Evolutionary conservation across 768 basidiomycete species (phyloP).

Genomic region (Pulveroboletus sp.): DNA sequence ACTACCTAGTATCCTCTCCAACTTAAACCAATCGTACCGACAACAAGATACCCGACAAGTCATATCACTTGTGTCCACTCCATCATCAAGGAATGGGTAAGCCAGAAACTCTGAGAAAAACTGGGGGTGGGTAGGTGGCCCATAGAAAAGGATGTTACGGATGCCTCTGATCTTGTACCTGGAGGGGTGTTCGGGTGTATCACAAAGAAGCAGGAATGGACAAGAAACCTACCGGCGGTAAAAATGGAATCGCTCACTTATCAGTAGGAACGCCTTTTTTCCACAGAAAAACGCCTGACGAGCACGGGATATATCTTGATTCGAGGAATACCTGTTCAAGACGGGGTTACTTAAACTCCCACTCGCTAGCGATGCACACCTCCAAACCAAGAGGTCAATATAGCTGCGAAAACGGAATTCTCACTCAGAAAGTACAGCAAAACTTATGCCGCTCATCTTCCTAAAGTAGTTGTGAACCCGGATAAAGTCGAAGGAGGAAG

Average conservation of each 20-base stretch:
- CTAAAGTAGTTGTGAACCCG: conserved; percentile 83
- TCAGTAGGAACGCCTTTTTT: conserved; percentile 77
- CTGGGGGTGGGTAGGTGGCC: conserved; percentile 82
- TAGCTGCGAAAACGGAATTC: conserved; percentile 13
- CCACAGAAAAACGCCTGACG: conserved; percentile 90
- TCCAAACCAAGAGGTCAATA: background rate
- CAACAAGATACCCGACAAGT: conserved; percentile 76
- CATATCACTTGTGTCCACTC: conserved; percentile 84
- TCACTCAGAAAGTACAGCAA: conserved; percentile 87
- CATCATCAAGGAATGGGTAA: conserved; percentile 87
- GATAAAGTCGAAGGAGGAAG: conserved; percentile 96
- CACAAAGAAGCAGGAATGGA: background rate
- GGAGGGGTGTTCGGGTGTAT: background rate
- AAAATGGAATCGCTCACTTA: conserved; percentile 99
- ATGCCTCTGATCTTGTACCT: conserved; percentile 94
- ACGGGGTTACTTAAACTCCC: background rate
- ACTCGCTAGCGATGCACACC: background rate
- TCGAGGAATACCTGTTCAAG: conserved; percentile 73
- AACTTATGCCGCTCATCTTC: conserved; percentile 64
- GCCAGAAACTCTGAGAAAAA: conserved; percentile 90
- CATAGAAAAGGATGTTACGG: conserved; percentile 90
- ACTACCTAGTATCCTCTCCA: conserved; percentile 67
- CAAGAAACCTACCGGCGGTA: conserved; percentile 62
- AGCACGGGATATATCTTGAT: conserved; percentile 91
- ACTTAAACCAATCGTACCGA: conserved; percentile 81